Evolutionary conservation across 352 stramenopile genomes (phyloP), one percentile per base, ranked within the genome.

Genomic region (Globisporangium perplexum): DNA sequence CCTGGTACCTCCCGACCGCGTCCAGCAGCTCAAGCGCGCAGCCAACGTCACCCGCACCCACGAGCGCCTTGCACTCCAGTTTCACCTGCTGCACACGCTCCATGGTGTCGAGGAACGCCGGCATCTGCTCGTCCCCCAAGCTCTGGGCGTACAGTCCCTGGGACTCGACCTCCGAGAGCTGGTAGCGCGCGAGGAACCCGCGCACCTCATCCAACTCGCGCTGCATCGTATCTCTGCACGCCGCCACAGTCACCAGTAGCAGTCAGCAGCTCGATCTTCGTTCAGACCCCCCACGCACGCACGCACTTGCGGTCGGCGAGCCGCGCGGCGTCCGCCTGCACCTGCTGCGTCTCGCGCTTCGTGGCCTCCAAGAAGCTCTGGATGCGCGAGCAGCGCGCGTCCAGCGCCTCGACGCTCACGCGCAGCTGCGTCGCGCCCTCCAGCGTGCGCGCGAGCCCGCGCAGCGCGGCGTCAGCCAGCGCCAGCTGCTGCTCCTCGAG

Each of bases 1-100:
- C 86, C 43, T 96, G 83, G 62, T 91, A 81, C 57, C 80, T 80
- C 33, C 76, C 74, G 22, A 96, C 71, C 0, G 72, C 55, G 35
- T 97, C 88, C 30, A 97, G 62, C 30, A 96, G 77, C 68, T 97
- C 90, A 45, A 96, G 63, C 57, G 57, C 74, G 63, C 77, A 86
- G 44, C 59, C 63, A 35, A 86, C 64, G 7, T 84, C 60, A 0
- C 67, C 71, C 0, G 52, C 33, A 0, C 65, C 62, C 30, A 89
- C 68, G 8, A 96, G 66, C 43, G 68, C 55, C 31, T 83, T 70
- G 62, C 84, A 93, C 39, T 93, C 81, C 4, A 46, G 47, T 51
- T 88, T 88, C 20, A 94, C 73, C 46, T 85, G 71, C 57, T 86
- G 69, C 28, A 90, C 70, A 38, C 77, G 74, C 53, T 88, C 76